Evolutionary conservation across 169 alveolate genomes (phyloP).

Genomic region (Plasmodium gonderi): DNA sequence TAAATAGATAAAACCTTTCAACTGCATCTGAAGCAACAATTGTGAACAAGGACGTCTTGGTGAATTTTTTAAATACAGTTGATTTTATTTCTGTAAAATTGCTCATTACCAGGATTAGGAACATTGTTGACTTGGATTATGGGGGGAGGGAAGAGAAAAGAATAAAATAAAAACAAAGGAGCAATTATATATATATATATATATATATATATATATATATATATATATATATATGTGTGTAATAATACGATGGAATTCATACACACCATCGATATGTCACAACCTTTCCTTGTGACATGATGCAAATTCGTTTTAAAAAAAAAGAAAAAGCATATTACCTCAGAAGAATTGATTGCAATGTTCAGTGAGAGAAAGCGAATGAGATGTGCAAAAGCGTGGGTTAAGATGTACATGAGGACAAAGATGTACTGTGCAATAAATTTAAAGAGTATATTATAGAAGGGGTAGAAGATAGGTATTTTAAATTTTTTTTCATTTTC

Average conservation of each 20-base stretch:
- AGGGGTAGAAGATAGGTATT: conserved; percentile 69
- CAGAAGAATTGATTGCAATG: conserved; percentile 93
- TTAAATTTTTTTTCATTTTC: conserved; percentile 27
- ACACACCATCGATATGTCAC: background rate
- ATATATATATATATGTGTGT: background rate
- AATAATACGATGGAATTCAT: too few relatives aligned
- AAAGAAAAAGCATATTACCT: conserved; percentile 67
- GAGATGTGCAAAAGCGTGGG: conserved; percentile 89
- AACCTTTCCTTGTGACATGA: too few relatives aligned
- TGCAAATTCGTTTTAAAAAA: background rate
- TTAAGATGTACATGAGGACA: conserved; percentile 81
- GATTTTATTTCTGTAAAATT: conserved; percentile 92
- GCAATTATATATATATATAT: background rate
- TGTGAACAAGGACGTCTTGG: conserved; percentile 82
- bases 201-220: background rate
- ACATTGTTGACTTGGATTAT: conserved; percentile 86
- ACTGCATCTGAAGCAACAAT: conserved; percentile 91
- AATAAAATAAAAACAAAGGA: conserved; percentile 35
- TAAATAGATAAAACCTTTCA: conserved; percentile 89
- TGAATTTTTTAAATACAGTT: conserved; percentile 91
- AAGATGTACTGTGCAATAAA: conserved; percentile 60
- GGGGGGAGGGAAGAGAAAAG: background rate
- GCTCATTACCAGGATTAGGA: conserved; percentile 89
- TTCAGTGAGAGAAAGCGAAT: conserved; percentile 88
- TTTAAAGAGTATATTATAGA: conserved; percentile 51